phyloP scores from a whole-genome alignment of 352 stramenopile species.

The Globisporangium irregulare region DNA sequence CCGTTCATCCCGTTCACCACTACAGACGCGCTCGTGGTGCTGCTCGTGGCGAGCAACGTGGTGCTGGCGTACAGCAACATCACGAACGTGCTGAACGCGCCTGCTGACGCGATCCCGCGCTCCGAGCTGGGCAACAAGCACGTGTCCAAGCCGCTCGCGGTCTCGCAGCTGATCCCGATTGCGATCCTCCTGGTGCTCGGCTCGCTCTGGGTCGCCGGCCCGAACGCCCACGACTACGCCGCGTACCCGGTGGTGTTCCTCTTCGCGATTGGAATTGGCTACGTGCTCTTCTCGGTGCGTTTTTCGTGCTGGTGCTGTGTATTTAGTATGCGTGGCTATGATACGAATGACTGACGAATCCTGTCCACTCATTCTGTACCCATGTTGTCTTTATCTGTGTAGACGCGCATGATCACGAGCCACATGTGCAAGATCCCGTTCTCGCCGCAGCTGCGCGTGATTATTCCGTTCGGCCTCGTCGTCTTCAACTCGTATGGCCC shows the following conservation, averaged over 20 bases:
- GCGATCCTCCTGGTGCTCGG: slow-evolving; percentile 53
- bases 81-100: slow-evolving; percentile 59
- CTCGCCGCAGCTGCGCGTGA: slow-evolving; percentile 73
- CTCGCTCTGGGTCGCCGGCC: slow-evolving; percentile 70
- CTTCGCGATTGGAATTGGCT: slow-evolving; percentile 76
- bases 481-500: slow-evolving; percentile 75
- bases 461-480: slow-evolving; percentile 73
- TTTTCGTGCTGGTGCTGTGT: neutral
- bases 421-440: slow-evolving; percentile 91
- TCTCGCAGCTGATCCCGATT: slow-evolving; percentile 75
- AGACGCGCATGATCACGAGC: slow-evolving; percentile 88
- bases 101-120: slow-evolving; percentile 45
- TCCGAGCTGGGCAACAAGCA: slow-evolving; percentile 84
- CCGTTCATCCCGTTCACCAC: slow-evolving; percentile 37
- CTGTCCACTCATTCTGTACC: slow-evolving; percentile 10
- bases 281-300: slow-evolving; percentile 82
- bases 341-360: neutral
- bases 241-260: slow-evolving; percentile 77
- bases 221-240: slow-evolving; percentile 58
- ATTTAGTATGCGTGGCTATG: slow-evolving; percentile 1
- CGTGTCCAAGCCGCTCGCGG: slow-evolving; percentile 72
- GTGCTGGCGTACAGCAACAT: slow-evolving; percentile 76
- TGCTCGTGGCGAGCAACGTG: slow-evolving; percentile 73
- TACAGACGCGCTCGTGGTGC: slow-evolving; percentile 51
- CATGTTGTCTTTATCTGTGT: neutral